Evolutionary conservation across 1,284 basidiomycete genomes (phyloP).

Genomic region (Sporisorium reilianum): DNA sequence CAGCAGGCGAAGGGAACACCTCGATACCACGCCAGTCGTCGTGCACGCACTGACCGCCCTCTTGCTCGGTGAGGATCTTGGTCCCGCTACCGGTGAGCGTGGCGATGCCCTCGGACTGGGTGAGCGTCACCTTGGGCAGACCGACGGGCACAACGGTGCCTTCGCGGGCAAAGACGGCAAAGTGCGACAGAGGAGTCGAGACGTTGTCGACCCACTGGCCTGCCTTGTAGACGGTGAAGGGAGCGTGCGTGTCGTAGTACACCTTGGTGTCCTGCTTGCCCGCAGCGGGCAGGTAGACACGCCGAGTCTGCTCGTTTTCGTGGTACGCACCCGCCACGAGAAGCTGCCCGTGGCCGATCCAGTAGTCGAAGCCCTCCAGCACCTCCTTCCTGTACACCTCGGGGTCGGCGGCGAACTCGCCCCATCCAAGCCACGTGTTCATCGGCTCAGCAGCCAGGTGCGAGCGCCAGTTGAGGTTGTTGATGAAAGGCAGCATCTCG

Average conservation of each 20-base stretch:
- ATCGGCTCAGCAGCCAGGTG: constrained; percentile 69
- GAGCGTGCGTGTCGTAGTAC: constrained; percentile 47
- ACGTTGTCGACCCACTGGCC: constrained; percentile 61
- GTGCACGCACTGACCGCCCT: constrained; percentile 69
- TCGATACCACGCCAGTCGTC: constrained; percentile 71
- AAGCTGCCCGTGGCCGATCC: constrained; percentile 70
- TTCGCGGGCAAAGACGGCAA: constrained; percentile 70
- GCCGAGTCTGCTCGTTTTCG: constrained; percentile 65
- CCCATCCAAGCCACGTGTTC: constrained; percentile 71
- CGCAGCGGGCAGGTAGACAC: constrained; percentile 70
- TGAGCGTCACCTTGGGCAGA: constrained; percentile 69
- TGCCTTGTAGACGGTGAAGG: constrained; percentile 23
- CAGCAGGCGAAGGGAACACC: constrained; percentile 69
- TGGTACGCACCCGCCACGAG: constrained; percentile 69
- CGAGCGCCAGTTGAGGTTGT: constrained; percentile 70
- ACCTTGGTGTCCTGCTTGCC: constrained; percentile 50
- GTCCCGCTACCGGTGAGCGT: constrained; percentile 70
- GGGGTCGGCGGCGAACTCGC: constrained; percentile 70
- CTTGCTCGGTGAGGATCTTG: constrained; percentile 64
- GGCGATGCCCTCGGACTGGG: constrained; percentile 61
- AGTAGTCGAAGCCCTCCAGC: constrained; percentile 71
- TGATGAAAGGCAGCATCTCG: constrained; percentile 69
- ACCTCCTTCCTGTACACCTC: constrained; percentile 68
- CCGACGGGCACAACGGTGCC: constrained; percentile 71
- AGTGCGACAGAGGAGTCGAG: constrained; percentile 70